Evolutionary conservation across 768 basidiomycete species (phyloP), one percentile per base, ranked within the genome.

Genomic region (Pleurotus platypus): DNA sequence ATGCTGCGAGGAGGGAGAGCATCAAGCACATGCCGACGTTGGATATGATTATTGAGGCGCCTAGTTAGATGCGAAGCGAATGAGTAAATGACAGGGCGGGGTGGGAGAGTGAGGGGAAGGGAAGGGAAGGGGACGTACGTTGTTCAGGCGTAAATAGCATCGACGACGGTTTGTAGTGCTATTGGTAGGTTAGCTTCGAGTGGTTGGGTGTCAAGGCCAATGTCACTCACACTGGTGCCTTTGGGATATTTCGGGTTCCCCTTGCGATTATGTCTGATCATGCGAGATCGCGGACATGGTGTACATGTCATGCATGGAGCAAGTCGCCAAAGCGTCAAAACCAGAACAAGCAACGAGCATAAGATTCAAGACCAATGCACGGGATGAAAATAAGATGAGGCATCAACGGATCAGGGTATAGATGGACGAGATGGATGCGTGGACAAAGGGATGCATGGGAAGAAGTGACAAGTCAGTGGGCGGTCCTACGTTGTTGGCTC

Each of bases 91-190:
- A 35, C 11, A 1, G 9, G 9, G 9, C 11, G 11, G 18, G 18
- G 18, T 18, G 18, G 18, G 30, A 8, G 30, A 9, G 30, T 4
- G 7, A 9, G 7, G 30, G 9, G 30, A 35, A 18, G 18, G 18
- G 18, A 40, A 15, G 6, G 40, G 6, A 30, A 43, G 18, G 26
- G 46, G 16, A 43, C 73, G 51, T 59, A 78, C 79, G 70, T 59
- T 82, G 72, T 56, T 74, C 70, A 5, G 78, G 73, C 55, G 70
- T 75, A 64, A 81, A 82, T 9, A 82, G 64, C 54, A 66, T 63
- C 4, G 79, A 78, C 11, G 72, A 72, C 6, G 78, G 77, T 27
- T 62, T 63, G 61, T 73, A 79, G 58, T 79, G 78, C 78, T 79
- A 53, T 27, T 22, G 11, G 9, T 4, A 11, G 1, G 55, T 57